Evolutionary conservation across 257 asterid genomes (phyloP), one percentile per base, ranked within the genome.

Genomic region (Forsythia suspensa): DNA sequence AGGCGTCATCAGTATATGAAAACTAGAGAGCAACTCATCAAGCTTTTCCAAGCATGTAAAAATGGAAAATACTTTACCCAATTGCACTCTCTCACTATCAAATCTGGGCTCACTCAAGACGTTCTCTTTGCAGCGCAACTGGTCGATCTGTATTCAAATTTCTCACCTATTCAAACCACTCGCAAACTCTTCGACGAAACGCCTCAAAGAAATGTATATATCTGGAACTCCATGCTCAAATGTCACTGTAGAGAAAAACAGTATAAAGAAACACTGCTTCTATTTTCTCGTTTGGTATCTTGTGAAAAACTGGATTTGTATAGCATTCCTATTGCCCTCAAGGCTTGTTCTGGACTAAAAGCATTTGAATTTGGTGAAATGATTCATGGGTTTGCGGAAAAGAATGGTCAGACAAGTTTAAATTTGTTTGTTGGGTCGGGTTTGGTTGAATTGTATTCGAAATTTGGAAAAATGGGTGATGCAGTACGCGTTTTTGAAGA

Each of bases 171-270:
- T 12, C 57, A 65, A 34, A 76, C 82, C 15, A 82, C 82, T 3
- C 88, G 88, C 82, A 88, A 93, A 34, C 76, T 95, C 92, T 88
- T 95, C 84, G 97, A 90, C 24, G 98, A 91, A 90, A 91, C 76
- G 83, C 91, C 94, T 69, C 75, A 77, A 0, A 76, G 85, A 76
- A 82, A 71, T 75, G 43, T 72, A 18, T 73, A 37, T 44, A 59
- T 78, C 48, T 90, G 88, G 88, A 92, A 89, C 79, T 68, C 82
- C 57, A 79, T 89, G 41, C 84, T 91, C 66, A 87, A 85, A 38
- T 36, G 81, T 81, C 86, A 52, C 38, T 88, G 82, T 81, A 73
- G 84, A 20, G 83, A 73, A 21, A 88, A 81, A 80, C 88, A 65
- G 46, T 91, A 84, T 71, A 37, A 61, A 42, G 92, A 89, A 63